Percentiles rank a stretch among this genome's conserved stretches.
Evolutionary conservation across 495 filamentous ascomycete species (phyloP).

Genomic region (Daldinia grandis): DNA sequence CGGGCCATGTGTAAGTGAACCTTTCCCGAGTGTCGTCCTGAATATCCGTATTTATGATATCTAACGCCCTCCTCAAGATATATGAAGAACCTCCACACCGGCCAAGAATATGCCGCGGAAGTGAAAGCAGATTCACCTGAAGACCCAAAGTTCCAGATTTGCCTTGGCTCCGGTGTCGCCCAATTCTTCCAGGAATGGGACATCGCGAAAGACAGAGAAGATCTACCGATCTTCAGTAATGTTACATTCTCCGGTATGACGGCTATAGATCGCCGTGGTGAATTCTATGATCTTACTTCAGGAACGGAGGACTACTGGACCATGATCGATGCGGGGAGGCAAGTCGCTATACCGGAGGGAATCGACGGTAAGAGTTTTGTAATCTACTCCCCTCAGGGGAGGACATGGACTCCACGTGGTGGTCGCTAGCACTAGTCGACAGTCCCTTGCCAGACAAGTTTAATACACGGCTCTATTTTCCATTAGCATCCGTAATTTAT

Average conservation of each 20-base stretch:
- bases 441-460: background rate
- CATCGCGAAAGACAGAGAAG: background rate
- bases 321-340: conserved; percentile 4
- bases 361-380: conserved; percentile 11
- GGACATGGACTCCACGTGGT: background rate
- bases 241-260: conserved; percentile 14
- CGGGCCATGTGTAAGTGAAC: background rate
- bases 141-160: conserved; percentile 11
- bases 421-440: background rate
- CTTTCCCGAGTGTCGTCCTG: background rate
- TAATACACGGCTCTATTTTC: background rate
- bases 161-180: conserved; percentile 15
- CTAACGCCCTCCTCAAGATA: background rate
- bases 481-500: background rate
- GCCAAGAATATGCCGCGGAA: background rate
- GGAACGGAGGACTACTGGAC: conserved; percentile 9
- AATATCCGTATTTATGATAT: background rate
- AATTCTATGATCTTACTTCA: conserved; percentile 3
- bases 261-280: conserved; percentile 1
- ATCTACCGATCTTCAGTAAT: conserved; percentile 17
- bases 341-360: background rate
- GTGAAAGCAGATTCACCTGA: conserved; percentile 1
- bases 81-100: background rate
- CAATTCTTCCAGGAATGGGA: conserved; percentile 23
- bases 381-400: conserved; percentile 16